phyloP scores from a whole-genome alignment of 192 early-diverging fungal genomes.

The Coemansia guatemalensis region DNA sequence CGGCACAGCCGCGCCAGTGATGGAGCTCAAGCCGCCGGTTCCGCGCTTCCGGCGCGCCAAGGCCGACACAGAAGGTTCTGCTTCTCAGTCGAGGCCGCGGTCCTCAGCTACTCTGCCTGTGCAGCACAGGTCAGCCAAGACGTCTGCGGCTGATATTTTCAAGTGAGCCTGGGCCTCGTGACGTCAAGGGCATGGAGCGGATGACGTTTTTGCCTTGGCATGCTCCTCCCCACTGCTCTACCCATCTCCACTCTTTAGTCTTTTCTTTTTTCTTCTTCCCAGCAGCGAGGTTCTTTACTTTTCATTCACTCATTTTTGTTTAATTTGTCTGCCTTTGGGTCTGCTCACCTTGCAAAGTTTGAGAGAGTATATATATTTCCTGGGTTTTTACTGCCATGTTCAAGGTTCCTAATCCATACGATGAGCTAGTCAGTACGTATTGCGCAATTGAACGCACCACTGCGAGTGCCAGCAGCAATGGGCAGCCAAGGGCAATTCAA shows the following conservation, averaged over 20 bases:
- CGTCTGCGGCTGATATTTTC: slow-evolving; percentile 24
- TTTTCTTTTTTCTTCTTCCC: slow-evolving; percentile 4
- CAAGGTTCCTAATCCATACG: slow-evolving; percentile 48
- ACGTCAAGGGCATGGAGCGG: background rate
- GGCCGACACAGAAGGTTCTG: slow-evolving; percentile 1
- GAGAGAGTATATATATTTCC: too few species aligned
- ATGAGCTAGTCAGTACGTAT: slow-evolving; percentile 54
- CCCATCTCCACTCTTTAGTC: too few species aligned
- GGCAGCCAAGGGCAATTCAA: too few species aligned
- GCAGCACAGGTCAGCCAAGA: background rate
- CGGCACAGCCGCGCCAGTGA: slow-evolving; percentile 13
- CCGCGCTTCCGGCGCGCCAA: slow-evolving; percentile 30
- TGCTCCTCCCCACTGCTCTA: background rate
- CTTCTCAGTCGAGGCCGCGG: background rate
- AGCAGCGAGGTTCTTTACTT: background rate
- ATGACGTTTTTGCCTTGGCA: slow-evolving; percentile 4
- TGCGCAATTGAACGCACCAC: too few species aligned
- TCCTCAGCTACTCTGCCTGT: background rate
- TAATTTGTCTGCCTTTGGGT: background rate
- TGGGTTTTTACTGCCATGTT: slow-evolving; percentile 34
- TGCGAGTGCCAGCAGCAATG: background rate
- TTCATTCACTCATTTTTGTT: too few species aligned
- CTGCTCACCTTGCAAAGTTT: background rate
- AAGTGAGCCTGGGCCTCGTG: slow-evolving; percentile 30
- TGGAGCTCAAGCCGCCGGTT: slow-evolving; percentile 54